phyloP scores from a whole-genome alignment of 495 filamentous ascomycete species.

The Penicillium angulare region DNA sequence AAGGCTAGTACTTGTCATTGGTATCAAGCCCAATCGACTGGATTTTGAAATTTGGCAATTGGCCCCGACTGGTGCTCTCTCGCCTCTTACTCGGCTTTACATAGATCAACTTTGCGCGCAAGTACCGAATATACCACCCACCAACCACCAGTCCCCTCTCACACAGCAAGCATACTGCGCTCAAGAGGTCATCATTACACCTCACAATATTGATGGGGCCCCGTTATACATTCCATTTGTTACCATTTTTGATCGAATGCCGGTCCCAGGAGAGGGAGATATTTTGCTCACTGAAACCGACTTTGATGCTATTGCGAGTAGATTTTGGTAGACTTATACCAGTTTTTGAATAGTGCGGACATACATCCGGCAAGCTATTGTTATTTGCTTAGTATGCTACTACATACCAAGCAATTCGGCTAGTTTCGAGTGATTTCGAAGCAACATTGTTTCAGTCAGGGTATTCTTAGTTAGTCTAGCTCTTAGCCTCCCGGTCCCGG shows the following conservation, averaged over 20 bases:
- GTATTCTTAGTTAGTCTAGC: too few relatives aligned
- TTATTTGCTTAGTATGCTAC: too few relatives aligned
- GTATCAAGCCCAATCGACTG: background rate
- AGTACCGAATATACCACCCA: background rate
- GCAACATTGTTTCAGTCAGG: too few relatives aligned
- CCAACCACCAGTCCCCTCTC: background rate
- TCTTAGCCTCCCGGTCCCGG: too few relatives aligned
- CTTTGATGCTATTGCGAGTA: too few relatives aligned
- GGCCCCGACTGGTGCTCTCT: background rate
- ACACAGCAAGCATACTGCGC: background rate
- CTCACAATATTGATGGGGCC: background rate
- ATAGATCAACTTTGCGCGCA: background rate
- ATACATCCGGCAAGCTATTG: too few relatives aligned
- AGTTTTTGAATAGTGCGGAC: too few relatives aligned
- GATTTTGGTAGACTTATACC: too few relatives aligned
- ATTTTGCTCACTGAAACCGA: background rate
- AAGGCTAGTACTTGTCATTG: background rate
- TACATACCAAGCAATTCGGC: too few relatives aligned
- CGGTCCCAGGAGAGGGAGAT: background rate
- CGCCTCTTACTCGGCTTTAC: background rate
- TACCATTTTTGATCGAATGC: background rate
- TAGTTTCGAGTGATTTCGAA: too few relatives aligned
- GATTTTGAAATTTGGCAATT: background rate
- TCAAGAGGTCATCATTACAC: background rate
- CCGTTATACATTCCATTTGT: background rate